Conservation (phyloP, 164 flowering plant genomes). For the Nelumbo lutea region DNA sequence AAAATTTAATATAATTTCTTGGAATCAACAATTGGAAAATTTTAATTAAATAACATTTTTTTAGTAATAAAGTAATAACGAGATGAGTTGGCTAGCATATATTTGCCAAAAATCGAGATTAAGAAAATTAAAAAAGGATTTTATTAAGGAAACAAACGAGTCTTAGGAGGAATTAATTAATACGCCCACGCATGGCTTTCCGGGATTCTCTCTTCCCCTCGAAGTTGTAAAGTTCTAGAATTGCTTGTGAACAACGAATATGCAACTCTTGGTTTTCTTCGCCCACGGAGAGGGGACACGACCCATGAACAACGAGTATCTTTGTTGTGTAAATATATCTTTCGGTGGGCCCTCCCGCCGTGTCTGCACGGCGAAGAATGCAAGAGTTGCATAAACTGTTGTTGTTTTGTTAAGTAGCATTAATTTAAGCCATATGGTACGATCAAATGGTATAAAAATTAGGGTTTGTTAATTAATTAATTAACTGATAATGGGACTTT, state of each 20-base stretch:
- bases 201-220: conserved; percentile 61
- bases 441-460: too few species aligned
- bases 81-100: conserved; percentile 8
- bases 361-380: background rate
- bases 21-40: too few species aligned
- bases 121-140: conserved; percentile 2
- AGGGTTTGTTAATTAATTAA: too few species aligned
- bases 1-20: too few species aligned
- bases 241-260: too few species aligned
- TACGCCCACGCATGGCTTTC: conserved; percentile 57
- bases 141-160: background rate
- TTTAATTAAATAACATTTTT: background rate
- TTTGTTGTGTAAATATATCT: background rate
- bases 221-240: background rate
- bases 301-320: conserved; percentile 22
- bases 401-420: background rate
- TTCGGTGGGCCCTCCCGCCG: background rate
- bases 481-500: too few species aligned
- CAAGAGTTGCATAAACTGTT: background rate
- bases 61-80: background rate
- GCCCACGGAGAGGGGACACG: conserved; percentile 21
- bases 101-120: conserved; percentile 9
- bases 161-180: conserved; percentile 17
- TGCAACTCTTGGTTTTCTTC: too few species aligned
- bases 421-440: background rate